Evolutionary conservation across 1,139 yeast species (phyloP).

Genomic region (Sugiyamaella novakii): DNA sequence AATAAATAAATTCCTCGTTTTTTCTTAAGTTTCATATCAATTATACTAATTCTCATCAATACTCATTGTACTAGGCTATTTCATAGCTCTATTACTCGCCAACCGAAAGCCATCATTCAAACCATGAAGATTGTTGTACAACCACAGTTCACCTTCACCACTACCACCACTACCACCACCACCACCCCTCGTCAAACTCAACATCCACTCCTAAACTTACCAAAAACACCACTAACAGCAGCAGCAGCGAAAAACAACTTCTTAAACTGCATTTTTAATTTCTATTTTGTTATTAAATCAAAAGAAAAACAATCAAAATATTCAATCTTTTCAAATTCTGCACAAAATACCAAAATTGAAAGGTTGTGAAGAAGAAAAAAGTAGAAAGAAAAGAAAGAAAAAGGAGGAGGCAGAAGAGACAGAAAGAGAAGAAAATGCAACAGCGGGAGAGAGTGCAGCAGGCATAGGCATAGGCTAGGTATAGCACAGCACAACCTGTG

Average conservation of each 20-base stretch:
- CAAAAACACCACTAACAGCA: slow-evolving; percentile 27
- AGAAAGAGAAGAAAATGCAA: background rate
- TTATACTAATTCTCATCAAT: too few relatives aligned
- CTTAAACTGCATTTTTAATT: slow-evolving; percentile 26
- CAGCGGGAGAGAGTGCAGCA: slow-evolving; percentile 3
- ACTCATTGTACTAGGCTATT: too few relatives aligned
- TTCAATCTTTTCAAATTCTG: slow-evolving; percentile 3
- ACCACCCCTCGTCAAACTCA: slow-evolving; percentile 1
- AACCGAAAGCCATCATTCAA: too few relatives aligned
- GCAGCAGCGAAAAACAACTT: slow-evolving; percentile 28
- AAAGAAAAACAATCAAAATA: slow-evolving; percentile 1
- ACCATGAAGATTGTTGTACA: too few relatives aligned
- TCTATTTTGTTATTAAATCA: slow-evolving; percentile 9
- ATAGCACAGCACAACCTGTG: too few relatives aligned
- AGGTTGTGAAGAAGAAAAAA: slow-evolving; percentile 10
- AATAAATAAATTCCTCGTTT: too few relatives aligned
- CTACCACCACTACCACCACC: background rate
- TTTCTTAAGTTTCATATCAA: too few relatives aligned
- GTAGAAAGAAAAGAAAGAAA: slow-evolving; percentile 3
- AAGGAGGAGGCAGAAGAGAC: slow-evolving; percentile 2
- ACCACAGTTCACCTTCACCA: slow-evolving; percentile 1
- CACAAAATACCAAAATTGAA: slow-evolving; percentile 7
- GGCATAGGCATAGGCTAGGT: too few relatives aligned
- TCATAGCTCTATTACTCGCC: too few relatives aligned
- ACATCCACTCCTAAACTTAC: slow-evolving; percentile 24